Percentiles rank a stretch among this genome's conserved stretches.
phyloP scores from a whole-genome alignment of 1,139 yeast genomes.

The Candida tetrigidarum region DNA sequence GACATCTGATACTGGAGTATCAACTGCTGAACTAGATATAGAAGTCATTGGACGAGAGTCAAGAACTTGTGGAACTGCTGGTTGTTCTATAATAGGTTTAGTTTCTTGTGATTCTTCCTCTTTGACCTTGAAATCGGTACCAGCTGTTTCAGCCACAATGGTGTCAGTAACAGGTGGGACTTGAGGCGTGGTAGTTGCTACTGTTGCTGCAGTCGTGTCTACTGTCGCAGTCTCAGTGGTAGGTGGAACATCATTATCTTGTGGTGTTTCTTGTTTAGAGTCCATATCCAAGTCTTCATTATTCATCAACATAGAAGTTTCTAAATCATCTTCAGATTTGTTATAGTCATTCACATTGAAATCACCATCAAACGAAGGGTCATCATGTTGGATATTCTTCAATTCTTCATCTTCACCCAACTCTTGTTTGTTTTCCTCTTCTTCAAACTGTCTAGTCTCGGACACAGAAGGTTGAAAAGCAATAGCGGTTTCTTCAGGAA shows the following conservation, averaged over 20 bases:
- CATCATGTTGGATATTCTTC: conserved; percentile 17
- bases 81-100: background rate
- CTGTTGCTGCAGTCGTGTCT: conserved; percentile 10
- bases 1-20: background rate
- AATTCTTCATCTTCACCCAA: conserved; percentile 21
- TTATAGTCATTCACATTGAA: conserved; percentile 15
- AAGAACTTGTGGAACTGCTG: background rate
- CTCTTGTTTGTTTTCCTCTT: conserved; percentile 26
- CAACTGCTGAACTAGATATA: background rate
- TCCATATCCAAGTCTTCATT: conserved; percentile 22
- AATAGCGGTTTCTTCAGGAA: conserved; percentile 6
- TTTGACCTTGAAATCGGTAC: background rate
- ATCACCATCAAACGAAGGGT: conserved; percentile 19
- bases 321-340: conserved; percentile 17
- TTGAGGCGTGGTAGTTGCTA: background rate
- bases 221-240: conserved; percentile 4
- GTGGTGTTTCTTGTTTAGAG: conserved; percentile 22
- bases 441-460: conserved; percentile 53
- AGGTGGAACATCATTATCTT: conserved; percentile 16
- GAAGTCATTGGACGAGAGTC: background rate
- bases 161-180: background rate
- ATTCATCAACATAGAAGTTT: conserved; percentile 15
- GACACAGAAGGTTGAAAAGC: conserved; percentile 25
- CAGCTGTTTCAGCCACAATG: background rate
- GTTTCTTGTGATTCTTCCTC: background rate